Evolutionary conservation across 2,329 filamentous ascomycete species (phyloP).

Genomic region (Trichophyton benhamiae): DNA sequence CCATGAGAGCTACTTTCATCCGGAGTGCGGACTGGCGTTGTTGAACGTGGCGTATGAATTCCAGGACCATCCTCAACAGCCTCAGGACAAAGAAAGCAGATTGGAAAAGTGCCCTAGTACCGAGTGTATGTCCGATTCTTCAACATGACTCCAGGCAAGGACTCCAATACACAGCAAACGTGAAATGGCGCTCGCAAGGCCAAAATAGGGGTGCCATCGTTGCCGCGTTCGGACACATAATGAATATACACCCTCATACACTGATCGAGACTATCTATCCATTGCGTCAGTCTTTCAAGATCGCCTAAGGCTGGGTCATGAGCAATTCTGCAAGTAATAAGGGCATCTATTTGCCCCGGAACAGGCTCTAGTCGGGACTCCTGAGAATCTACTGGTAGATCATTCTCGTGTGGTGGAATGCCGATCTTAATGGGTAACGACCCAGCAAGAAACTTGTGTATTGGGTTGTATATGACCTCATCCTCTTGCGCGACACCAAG

Average conservation of each 20-base stretch:
- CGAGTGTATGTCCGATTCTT: not conserved
- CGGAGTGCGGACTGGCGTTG: not conserved
- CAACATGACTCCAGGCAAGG: not conserved
- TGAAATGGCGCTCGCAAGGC: not conserved
- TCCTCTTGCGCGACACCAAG: not conserved
- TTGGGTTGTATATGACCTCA: not conserved
- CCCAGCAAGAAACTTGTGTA: not conserved
- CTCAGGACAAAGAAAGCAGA: not conserved
- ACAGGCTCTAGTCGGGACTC: not conserved
- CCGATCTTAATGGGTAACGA: not conserved
- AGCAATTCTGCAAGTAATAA: not conserved
- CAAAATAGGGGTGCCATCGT: not conserved
- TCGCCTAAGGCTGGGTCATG: not conserved
- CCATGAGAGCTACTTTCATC: not conserved
- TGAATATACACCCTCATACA: not conserved
- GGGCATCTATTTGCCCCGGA: not conserved
- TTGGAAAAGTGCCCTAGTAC: not conserved
- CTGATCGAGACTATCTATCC: not conserved
- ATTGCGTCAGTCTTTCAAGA: not conserved
- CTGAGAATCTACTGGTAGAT: not conserved
- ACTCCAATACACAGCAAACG: not conserved
- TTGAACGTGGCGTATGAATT: not conserved
- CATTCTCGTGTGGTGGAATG: not conserved
- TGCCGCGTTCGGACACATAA: not conserved
- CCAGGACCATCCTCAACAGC: not conserved